A percentile compares a stretch with the other conserved stretches of the same genome.
These are phyloP conservation scores for Polygonum maritimum DNA, from an alignment of 148 eudicot genomes.

Conservation along the genomic window DNA sequence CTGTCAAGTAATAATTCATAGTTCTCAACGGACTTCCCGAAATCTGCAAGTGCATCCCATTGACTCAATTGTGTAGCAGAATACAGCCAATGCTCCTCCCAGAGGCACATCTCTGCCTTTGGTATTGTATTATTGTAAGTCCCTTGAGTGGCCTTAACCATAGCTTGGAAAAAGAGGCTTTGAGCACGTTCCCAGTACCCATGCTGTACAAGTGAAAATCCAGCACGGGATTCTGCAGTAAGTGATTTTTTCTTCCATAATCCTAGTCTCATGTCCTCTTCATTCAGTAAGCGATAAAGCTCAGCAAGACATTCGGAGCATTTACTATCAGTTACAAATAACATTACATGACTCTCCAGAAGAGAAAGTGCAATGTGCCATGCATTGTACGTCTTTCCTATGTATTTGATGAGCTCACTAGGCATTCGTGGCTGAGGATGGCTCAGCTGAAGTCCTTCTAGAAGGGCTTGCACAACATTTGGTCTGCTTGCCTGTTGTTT, in stretches of 20 bases:
- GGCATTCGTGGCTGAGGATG: constrained; percentile 99
- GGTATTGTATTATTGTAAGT: constrained; percentile 91
- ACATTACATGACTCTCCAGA: constrained; percentile 96
- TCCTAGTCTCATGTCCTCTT: constrained; percentile 99
- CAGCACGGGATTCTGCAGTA: constrained; percentile 91
- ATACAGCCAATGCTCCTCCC: constrained; percentile 99
- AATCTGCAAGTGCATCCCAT: constrained; percentile 91
- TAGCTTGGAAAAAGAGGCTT: constrained; percentile 91
- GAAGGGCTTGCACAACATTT: constrained; percentile 95
- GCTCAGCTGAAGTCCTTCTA: constrained; percentile 98
- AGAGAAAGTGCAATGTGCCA: constrained; percentile 95
- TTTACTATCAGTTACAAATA: constrained; percentile 80
- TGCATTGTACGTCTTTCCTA: constrained; percentile 96
- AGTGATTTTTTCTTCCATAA: constrained; percentile 90
- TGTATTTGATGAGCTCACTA: constrained; percentile 91
- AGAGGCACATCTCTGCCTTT: constrained; percentile 98
- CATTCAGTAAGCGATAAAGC: constrained; percentile 90
- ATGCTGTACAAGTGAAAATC: constrained; percentile 97
- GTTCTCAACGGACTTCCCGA: constrained; percentile 85
- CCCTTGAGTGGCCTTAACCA: constrained; percentile 98
- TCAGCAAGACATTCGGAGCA: constrained; percentile 97
- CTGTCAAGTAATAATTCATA: constrained; percentile 82
- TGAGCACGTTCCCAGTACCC: constrained; percentile 98
- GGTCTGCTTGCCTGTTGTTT: constrained; percentile 86
- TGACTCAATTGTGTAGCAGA: constrained; percentile 95